Conservation (phyloP, 2,329 filamentous ascomycete genomes). For the Tolypocladium tundrense region DNA sequence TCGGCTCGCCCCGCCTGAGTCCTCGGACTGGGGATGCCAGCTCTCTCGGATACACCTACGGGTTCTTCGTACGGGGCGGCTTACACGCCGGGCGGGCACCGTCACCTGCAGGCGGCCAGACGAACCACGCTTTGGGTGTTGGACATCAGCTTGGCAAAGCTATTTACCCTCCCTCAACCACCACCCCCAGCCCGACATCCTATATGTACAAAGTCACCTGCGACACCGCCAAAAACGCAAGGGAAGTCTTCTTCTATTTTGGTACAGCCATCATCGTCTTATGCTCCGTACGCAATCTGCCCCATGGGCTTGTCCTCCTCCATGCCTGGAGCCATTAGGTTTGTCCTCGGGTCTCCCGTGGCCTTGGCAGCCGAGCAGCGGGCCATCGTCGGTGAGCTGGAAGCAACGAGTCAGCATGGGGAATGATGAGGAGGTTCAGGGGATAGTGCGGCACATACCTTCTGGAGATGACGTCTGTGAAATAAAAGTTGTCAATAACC, state of each 20-base stretch:
- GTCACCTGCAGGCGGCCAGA: neutral
- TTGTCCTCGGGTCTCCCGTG: constrained; percentile 65
- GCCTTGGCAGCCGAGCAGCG: constrained; percentile 92
- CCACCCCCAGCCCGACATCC: constrained; percentile 12
- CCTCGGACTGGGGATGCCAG: neutral
- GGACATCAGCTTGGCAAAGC: constrained; percentile 2
- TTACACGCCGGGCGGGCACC: neutral
- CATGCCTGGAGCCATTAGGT: constrained; percentile 67
- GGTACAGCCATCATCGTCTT: constrained; percentile 21
- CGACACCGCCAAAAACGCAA: constrained; percentile 18
- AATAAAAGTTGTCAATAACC: constrained; percentile 93
- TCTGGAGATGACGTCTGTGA: constrained; percentile 93
- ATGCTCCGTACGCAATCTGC: constrained; percentile 49
- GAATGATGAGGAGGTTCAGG: constrained; percentile 5
- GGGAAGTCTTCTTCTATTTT: constrained; percentile 23
- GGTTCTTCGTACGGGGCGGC: too few relatives aligned
- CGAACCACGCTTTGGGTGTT: neutral
- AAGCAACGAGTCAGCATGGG: constrained; percentile 11
- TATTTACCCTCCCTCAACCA: constrained; percentile 10
- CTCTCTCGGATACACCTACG: neutral
- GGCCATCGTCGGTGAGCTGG: constrained; percentile 93
- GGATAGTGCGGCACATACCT: constrained; percentile 49
- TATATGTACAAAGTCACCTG: constrained; percentile 27
- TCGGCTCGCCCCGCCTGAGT: neutral
- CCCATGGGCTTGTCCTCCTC: constrained; percentile 52